A percentile compares a stretch with the other conserved stretches of the same genome.
phyloP scores from a whole-genome alignment of 2,329 filamentous ascomycete species.

The Aspergillus floridensis region DNA sequence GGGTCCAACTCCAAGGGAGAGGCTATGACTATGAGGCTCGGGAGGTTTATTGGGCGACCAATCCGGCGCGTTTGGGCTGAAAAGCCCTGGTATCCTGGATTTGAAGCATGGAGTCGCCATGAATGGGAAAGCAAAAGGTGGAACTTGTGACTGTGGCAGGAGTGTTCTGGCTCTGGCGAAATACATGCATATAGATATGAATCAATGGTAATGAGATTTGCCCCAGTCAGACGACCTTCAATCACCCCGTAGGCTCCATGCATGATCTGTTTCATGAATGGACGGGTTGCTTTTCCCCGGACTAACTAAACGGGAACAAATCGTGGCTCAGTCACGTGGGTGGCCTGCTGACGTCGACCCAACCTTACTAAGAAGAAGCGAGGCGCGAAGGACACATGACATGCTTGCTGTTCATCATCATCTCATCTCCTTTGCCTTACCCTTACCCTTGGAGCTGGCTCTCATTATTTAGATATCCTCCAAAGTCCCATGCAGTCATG shows the following conservation, averaged over 20 bases:
- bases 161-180: neutral
- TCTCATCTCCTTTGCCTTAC: neutral
- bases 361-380: neutral
- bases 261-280: neutral
- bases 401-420: neutral
- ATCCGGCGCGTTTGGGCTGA: neutral
- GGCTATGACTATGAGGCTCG: slow-evolving; percentile 7
- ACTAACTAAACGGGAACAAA: neutral
- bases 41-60: slow-evolving; percentile 1
- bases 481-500: neutral
- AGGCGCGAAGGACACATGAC: neutral
- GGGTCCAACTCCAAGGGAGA: slow-evolving; percentile 13
- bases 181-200: slow-evolving; percentile 9
- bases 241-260: too few species aligned
- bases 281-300: neutral
- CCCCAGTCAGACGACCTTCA: neutral
- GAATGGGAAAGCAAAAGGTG: neutral
- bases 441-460: neutral
- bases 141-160: slow-evolving; percentile 1
- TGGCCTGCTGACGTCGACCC: slow-evolving; percentile 15
- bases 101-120: neutral
- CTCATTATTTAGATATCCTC: neutral
- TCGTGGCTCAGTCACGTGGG: slow-evolving; percentile 4
- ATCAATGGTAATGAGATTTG: slow-evolving; percentile 7
- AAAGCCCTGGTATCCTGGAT: slow-evolving; percentile 10